These are phyloP conservation scores for Escovopsis sp. DNA, from an alignment of 2,329 filamentous ascomycete genomes.

Conservation along the genomic window DNA sequence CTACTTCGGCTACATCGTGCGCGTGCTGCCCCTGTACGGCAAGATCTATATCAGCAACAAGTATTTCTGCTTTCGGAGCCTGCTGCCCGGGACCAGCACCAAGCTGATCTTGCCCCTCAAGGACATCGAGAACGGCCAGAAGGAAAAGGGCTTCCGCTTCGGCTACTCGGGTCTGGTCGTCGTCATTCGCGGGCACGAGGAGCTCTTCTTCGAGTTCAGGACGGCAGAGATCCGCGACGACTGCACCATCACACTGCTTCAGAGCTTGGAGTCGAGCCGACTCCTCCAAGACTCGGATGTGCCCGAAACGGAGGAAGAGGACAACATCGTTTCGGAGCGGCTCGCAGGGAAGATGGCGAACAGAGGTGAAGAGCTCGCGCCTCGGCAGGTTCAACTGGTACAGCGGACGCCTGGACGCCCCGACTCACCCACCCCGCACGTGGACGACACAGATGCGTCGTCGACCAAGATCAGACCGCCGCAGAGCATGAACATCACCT, in stretches of 20 bases:
- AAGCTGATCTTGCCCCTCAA: constrained; percentile 84
- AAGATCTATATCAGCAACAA: constrained; percentile 89
- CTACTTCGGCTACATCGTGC: constrained; percentile 84
- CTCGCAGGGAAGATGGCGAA: constrained; percentile 65
- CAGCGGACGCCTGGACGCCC: constrained; percentile 28
- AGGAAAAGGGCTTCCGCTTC: constrained; percentile 88
- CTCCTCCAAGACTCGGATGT: constrained; percentile 56
- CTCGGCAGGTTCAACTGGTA: constrained; percentile 36
- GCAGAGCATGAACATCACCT: constrained; percentile 69
- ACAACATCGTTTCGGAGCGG: constrained; percentile 66
- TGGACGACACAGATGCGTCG: constrained; percentile 79
- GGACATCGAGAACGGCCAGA: constrained; percentile 85
- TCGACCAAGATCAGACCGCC: constrained; percentile 83
- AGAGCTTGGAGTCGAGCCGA: constrained; percentile 57
- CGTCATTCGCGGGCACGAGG: constrained; percentile 88
- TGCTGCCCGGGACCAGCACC: constrained; percentile 77
- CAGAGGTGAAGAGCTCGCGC: constrained; percentile 37
- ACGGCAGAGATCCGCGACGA: constrained; percentile 70
- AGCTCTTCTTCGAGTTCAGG: constrained; percentile 90
- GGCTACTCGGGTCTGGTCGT: constrained; percentile 83
- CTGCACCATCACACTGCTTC: constrained; percentile 68
- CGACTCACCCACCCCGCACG: constrained; percentile 62
- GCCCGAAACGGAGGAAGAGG: constrained; percentile 52
- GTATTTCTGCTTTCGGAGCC: constrained; percentile 83
- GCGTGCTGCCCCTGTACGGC: constrained; percentile 81